Base-by-base conservation (phyloP, 106 monocot species). In the Allium fistulosum region DNA sequence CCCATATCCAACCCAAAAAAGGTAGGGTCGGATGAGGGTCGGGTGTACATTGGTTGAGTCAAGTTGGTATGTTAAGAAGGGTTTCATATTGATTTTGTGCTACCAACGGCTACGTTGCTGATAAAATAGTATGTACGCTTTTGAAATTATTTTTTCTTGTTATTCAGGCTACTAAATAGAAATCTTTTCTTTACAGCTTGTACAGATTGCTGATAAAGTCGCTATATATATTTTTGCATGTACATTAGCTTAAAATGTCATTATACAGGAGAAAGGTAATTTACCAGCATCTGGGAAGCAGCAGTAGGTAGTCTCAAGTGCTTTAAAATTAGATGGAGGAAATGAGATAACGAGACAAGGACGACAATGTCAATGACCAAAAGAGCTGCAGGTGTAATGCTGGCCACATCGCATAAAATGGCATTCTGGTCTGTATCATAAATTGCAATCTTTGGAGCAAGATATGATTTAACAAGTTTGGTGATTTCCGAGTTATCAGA, bases 261-360 rank as follows among this genome's bases (percentile, higher is more conserved):
- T 55, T 55, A 13, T 10, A 12, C 53, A 61, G 9, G 16, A n/a
- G 26, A 28, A 26, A 61, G 26, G 9, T 27, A 12, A 61, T 17
- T 9, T 48, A 63, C 63, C 9, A 63, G 63, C 63, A 63, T 47
- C 16, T 63, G 63, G 10, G 82, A 78, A 53, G 78, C 56, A 53
- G 69, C 46, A 45, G 59, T 69, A 4, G 82, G 82, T 48, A 73
- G 77, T 11, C 73, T 65, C 12, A 82, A 53, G 37, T 69, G 77
- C 15, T 56, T 49, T 59, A 82, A 74, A 18, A 78, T n/a, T 56
- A 66, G 14, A 53, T 82, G 78, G 48, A 78, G 17, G 70, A 66
- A 8, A 0, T 64, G 22, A 53, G 55, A 65, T 57, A 77, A 49
- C 64, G 51, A 9, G 28, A 78, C 17, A 48, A 74, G 61, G 26